Evolutionary conservation across 192 early-diverging fungal genomes (phyloP).

Genomic region (Gaertneriomyces semiglobifer): DNA sequence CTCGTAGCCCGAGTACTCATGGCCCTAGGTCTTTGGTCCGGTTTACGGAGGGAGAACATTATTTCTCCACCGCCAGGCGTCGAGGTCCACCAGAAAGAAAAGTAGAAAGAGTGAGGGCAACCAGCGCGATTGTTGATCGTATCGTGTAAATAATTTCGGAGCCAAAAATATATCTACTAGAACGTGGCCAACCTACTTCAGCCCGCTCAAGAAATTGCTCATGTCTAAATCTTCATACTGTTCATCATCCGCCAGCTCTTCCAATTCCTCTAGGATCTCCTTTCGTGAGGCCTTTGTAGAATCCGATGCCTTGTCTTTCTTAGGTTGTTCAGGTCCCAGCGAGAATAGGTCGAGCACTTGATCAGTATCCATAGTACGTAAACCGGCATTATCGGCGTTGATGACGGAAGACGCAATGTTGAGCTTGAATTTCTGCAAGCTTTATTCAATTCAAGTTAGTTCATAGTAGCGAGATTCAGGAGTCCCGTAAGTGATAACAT

Average conservation of each 20-base stretch:
- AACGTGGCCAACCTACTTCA: slow-evolving; percentile 20
- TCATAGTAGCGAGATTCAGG: not conserved
- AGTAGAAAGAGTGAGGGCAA: no score
- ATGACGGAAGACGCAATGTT: slow-evolving; percentile 95
- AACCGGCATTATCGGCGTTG: slow-evolving; percentile 92
- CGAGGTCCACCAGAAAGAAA: slow-evolving; percentile 4
- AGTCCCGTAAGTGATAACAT: slow-evolving; percentile 10
- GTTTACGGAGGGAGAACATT: slow-evolving; percentile 8
- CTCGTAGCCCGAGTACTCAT: slow-evolving; percentile 3
- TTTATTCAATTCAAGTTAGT: slow-evolving; percentile 20
- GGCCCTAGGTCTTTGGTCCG: slow-evolving; percentile 7
- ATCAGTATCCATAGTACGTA: slow-evolving; percentile 93
- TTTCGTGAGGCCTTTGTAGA: slow-evolving; percentile 57
- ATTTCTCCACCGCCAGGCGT: slow-evolving; percentile 17
- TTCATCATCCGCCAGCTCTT: slow-evolving; percentile 86
- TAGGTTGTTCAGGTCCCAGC: slow-evolving; percentile 50
- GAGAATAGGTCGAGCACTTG: slow-evolving; percentile 93
- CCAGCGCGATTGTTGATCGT: not conserved
- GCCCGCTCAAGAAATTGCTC: slow-evolving; percentile 36
- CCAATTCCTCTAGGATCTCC: slow-evolving; percentile 71
- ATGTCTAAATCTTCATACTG: slow-evolving; percentile 48
- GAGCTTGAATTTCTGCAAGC: slow-evolving; percentile 95
- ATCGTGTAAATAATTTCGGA: not conserved
- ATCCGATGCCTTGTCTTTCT: slow-evolving; percentile 31
- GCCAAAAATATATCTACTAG: not conserved